Percentiles rank a stretch among this genome's conserved stretches.
Evolutionary conservation across 768 basidiomycete species (phyloP).

Genomic region (Sistotremastrum suecicum): DNA sequence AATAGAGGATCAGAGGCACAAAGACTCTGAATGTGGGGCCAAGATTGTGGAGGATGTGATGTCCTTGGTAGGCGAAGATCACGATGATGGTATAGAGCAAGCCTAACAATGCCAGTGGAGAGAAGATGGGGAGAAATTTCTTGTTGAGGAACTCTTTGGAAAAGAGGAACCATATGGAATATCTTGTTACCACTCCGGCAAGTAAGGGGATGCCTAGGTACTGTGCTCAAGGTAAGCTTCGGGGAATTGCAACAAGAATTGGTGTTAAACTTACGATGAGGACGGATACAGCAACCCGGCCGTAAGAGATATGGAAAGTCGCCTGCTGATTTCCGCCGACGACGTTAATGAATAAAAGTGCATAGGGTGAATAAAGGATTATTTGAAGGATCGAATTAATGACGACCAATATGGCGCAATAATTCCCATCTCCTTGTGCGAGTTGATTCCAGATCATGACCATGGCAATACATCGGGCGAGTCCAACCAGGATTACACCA

Average conservation of each 20-base stretch:
- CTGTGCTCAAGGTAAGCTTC: slow-evolving; percentile 18
- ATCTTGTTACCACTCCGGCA: slow-evolving; percentile 60
- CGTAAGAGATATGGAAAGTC: slow-evolving; percentile 37
- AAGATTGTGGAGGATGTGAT: slow-evolving; percentile 59
- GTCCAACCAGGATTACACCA: slow-evolving; percentile 73
- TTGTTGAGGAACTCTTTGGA: slow-evolving; percentile 35
- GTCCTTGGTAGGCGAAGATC: slow-evolving; percentile 53
- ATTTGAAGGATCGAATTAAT: slow-evolving; percentile 74
- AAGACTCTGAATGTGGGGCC: slow-evolving; percentile 68
- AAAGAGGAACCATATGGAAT: slow-evolving; percentile 29
- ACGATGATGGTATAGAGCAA: slow-evolving; percentile 72
- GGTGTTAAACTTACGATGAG: slow-evolving; percentile 40
- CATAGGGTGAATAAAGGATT: slow-evolving; percentile 57
- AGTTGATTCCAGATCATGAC: slow-evolving; percentile 76
- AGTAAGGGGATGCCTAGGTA: slow-evolving; percentile 74
- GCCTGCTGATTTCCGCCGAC: slow-evolving; percentile 33
- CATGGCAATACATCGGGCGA: slow-evolving; percentile 53
- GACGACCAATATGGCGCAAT: slow-evolving; percentile 70
- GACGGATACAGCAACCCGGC: slow-evolving; percentile 48
- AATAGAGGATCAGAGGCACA: slow-evolving; percentile 71
- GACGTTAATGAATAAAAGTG: slow-evolving; percentile 59
- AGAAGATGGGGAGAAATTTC: slow-evolving; percentile 54
- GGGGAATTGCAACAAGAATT: neutral
- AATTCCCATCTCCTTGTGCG: slow-evolving; percentile 51
- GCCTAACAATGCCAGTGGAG: slow-evolving; percentile 56